These are phyloP conservation scores for Trichoderma aggressivum DNA, from an alignment of 2,329 filamentous ascomycete genomes.

Conservation along the genomic window DNA sequence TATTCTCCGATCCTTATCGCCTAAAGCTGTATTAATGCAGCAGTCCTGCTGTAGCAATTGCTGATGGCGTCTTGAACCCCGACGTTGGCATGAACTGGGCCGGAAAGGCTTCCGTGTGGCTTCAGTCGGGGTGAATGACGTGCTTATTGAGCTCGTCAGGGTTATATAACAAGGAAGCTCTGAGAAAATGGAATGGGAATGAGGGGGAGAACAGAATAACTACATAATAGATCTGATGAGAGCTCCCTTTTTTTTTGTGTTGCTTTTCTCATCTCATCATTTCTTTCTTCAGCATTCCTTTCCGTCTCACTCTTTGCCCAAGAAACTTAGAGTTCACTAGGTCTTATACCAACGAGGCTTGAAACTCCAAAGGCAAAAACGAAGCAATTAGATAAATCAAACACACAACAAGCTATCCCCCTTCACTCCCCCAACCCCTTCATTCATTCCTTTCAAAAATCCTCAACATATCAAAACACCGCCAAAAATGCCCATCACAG, in stretches of 20 bases:
- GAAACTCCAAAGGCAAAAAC: background rate
- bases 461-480: too few species aligned
- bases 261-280: background rate
- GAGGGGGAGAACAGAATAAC: background rate
- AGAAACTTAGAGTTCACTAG: background rate
- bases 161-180: background rate
- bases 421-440: too few species aligned
- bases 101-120: background rate
- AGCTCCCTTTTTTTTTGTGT: background rate
- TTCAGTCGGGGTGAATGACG: background rate
- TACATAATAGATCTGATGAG: background rate
- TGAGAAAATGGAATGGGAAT: background rate
- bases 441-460: too few species aligned
- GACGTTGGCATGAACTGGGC: background rate
- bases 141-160: background rate
- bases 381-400: background rate
- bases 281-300: background rate
- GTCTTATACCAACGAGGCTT: background rate
- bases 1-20: background rate
- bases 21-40: background rate
- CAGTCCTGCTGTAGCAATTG: background rate
- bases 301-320: background rate
- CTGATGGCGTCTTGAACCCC: background rate
- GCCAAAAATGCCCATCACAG: conserved; percentile 26
- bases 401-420: background rate